Evolutionary conservation across 2,329 filamentous ascomycete genomes (phyloP), one percentile per base, ranked within the genome.

Genomic region (Alternaria infectoria): DNA sequence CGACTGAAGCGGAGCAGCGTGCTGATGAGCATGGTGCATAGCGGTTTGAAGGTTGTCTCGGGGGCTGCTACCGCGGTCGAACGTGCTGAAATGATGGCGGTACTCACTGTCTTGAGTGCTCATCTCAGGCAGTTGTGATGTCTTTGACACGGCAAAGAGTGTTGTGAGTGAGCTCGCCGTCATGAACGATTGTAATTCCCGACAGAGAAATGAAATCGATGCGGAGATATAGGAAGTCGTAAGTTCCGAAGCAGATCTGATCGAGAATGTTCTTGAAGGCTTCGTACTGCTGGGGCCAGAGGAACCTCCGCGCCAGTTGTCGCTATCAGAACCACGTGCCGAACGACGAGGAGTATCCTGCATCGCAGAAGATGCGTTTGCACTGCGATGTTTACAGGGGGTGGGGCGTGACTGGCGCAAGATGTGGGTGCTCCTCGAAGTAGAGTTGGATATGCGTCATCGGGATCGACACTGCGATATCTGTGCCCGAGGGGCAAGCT

Each of bases 241-340:
- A 98, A 65, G 91, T 90, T 30, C 93, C 93, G 80, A 86, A 88
- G 77, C 90, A 93, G n/a, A 89, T 91, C 66, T 90, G 85, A 73
- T 97, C 92, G 13, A 97, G 85, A 58, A 96, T 90, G 1, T 84
- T 81, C 83, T 96, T n/a, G n/a, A n/a, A n/a, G n/a, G n/a, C n/a
- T n/a, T n/a, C n/a, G n/a, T n/a, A n/a, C n/a, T n/a, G n/a, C n/a
- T n/a, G n/a, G n/a, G n/a, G n/a, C n/a, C n/a, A n/a, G n/a, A n/a
- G n/a, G n/a, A n/a, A n/a, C n/a, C n/a, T 83, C 82, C 75, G 66
- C 83, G 89, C 72, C 93, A 88, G 97, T 90, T 74, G 94, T 93
- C 81, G 97, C 97, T 2, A 95, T 95, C 49, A 97, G 95, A 77
- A 97, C 97, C 40, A 94, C 90, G 30, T 97, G 81, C 95, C 97